Base-by-base conservation (phyloP, 345 rosid genomes). In the Anastatica hierochuntica region DNA sequence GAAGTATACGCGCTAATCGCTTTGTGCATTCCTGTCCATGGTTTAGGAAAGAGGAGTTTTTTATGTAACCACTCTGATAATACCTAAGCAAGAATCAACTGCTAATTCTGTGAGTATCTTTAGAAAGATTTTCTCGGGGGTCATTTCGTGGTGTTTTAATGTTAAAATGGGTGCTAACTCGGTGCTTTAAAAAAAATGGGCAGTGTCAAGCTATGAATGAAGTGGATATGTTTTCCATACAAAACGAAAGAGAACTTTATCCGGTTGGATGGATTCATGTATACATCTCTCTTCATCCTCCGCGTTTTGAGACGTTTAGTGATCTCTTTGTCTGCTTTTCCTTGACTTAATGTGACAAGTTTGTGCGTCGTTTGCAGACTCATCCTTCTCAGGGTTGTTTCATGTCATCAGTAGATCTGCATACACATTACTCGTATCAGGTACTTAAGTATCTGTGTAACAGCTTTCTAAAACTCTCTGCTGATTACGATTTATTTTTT, bases 231-330 rank as follows among this genome's bases (percentile, higher is more conserved):
- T 89, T 89, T 57, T 72, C 89, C 49, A 81, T 89, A 69, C 95
- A 89, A 53, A 80, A 73, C 35, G 95, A 83, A 43, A 71, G 64
- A 24, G 75, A 94, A 12, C 94, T 89, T 37, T 73, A 60, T 40
- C 89, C 95, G 0, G 81, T 88, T 17, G 95, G 97, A 51, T 89
- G 95, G 94, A 89, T 89, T 66, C 97, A 85, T 65, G 95, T 89
- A 76, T 53, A 6, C 6, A 29, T 29, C 2, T 38, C 43, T 20
- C 60, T 53, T 74, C 55, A 47, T 20, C 35, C 38, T 62, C 20
- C n/a, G 10, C 62, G 30, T 14, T 60, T 46, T 20, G 0, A 38
- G 35, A 14, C 45, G 33, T 39, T 39, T 45, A 34, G 21, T 43
- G 10, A 7, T 52, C 3, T 52, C 14, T 47, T 48, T 9, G 5